A percentile compares a stretch with the other conserved stretches of the same genome.
phyloP scores from a whole-genome alignment of 2,329 filamentous ascomycete genomes.

The Shiraia sp. region DNA sequence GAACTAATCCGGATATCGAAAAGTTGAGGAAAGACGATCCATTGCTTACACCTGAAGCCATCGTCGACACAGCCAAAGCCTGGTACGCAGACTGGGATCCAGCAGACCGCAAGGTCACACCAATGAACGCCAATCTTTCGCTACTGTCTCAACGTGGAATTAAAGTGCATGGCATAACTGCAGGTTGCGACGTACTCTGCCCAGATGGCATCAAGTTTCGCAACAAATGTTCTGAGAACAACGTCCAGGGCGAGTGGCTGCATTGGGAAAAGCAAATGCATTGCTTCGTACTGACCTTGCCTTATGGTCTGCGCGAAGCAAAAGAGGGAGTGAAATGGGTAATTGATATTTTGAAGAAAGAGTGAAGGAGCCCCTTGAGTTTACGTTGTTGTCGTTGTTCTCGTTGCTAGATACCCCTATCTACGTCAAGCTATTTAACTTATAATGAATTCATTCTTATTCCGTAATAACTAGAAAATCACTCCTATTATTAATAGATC shows the following conservation, averaged over 20 bases:
- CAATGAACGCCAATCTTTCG: conserved; percentile 51
- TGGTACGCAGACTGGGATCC: conserved; percentile 49
- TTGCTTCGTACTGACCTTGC: conserved; percentile 58
- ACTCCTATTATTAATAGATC: too few relatives aligned
- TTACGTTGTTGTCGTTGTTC: background rate
- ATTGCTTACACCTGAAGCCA: conserved; percentile 49
- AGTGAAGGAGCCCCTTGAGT: conserved; percentile 7
- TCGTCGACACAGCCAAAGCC: conserved; percentile 46
- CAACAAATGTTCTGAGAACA: conserved; percentile 48
- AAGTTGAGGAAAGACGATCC: conserved; percentile 50
- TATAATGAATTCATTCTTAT: too few relatives aligned
- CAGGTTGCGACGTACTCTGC: conserved; percentile 57
- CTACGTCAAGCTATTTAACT: too few relatives aligned
- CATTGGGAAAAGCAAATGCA: conserved; percentile 66
- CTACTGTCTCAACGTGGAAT: conserved; percentile 47
- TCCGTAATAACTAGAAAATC: too few relatives aligned
- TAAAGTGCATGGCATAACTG: conserved; percentile 57
- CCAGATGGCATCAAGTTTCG: conserved; percentile 57
- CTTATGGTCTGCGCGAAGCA: conserved; percentile 55
- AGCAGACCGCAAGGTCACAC: conserved; percentile 54
- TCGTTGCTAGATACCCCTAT: conserved; percentile 4
- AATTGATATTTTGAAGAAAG: conserved; percentile 40
- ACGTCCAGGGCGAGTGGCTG: conserved; percentile 58
- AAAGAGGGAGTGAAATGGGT: conserved; percentile 53
- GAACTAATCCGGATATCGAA: conserved; percentile 51